Conservation (phyloP, 352 stramenopile genomes). For the Peronosclerospora sorghi region DNA sequence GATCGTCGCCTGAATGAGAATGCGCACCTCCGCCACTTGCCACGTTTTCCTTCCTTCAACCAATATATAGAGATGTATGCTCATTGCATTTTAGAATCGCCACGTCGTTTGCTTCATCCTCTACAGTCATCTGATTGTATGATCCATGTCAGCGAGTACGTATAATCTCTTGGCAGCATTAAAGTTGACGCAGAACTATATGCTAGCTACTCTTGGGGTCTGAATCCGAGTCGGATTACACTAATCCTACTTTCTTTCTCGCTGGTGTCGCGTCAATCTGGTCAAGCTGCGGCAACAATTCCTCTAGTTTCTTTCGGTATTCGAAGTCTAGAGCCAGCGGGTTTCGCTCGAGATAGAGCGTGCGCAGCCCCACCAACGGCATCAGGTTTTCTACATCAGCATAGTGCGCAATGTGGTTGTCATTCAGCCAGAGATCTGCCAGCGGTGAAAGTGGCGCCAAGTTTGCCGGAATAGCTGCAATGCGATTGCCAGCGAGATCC, state of each 20-base stretch:
- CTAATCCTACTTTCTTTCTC: slow-evolving; percentile 30
- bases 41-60: neutral
- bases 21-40: slow-evolving; percentile 3
- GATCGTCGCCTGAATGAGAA: slow-evolving; percentile 6
- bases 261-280: slow-evolving; percentile 91
- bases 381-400: slow-evolving; percentile 57
- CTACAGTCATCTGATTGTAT: neutral
- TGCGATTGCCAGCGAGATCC: slow-evolving; percentile 79
- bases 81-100: slow-evolving; percentile 10
- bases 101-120: too few relatives aligned
- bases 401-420: slow-evolving; percentile 52
- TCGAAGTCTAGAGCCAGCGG: slow-evolving; percentile 88
- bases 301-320: slow-evolving; percentile 90
- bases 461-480: slow-evolving; percentile 40
- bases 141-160: too few relatives aligned
- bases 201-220: too few relatives aligned
- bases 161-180: too few relatives aligned
- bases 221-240: slow-evolving; percentile 6
- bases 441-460: slow-evolving; percentile 31
- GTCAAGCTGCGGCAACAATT: slow-evolving; percentile 82
- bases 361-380: slow-evolving; percentile 74
- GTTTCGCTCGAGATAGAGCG: slow-evolving; percentile 95
- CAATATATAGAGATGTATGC: slow-evolving; percentile 18
- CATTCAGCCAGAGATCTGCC: slow-evolving; percentile 77
- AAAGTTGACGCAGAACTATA: too few relatives aligned